A percentile compares a stretch with the other conserved stretches of the same genome.
Conservation (phyloP, 331 rosid genomes). For the Acacia concinna region DNA sequence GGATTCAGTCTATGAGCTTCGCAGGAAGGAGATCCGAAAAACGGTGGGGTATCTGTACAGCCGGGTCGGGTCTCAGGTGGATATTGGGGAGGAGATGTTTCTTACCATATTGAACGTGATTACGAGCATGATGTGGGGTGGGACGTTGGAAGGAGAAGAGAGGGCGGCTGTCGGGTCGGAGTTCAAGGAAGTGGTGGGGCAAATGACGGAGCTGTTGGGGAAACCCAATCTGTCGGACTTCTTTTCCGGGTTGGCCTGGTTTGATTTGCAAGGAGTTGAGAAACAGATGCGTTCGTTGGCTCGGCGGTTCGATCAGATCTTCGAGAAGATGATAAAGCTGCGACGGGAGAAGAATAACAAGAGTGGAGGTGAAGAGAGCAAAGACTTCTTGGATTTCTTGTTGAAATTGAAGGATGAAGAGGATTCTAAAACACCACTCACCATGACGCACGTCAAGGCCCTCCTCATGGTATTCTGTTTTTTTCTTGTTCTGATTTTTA, state of each 20-base stretch:
- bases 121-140: slow-evolving; percentile 85
- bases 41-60: slow-evolving; percentile 35
- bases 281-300: slow-evolving; percentile 43
- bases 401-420: slow-evolving; percentile 55
- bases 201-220: slow-evolving; percentile 48
- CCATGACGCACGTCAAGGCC: slow-evolving; percentile 57
- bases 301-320: slow-evolving; percentile 52
- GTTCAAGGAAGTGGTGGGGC: slow-evolving; percentile 54
- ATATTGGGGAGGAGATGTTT: slow-evolving; percentile 68
- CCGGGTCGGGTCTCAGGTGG: slow-evolving; percentile 49
- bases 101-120: slow-evolving; percentile 61
- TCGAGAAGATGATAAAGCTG: slow-evolving; percentile 53
- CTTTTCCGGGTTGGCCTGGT: slow-evolving; percentile 67
- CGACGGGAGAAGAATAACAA: slow-evolving; percentile 17
- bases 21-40: slow-evolving; percentile 52
- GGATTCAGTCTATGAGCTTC: slow-evolving; percentile 61
- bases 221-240: slow-evolving; percentile 83
- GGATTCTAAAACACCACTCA: slow-evolving; percentile 56
- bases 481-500: background rate
- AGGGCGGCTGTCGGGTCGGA: slow-evolving; percentile 51
- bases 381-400: slow-evolving; percentile 65
- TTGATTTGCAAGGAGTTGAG: slow-evolving; percentile 72
- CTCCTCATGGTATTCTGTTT: slow-evolving; percentile 61
- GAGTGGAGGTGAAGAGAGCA: background rate
- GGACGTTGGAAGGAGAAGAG: slow-evolving; percentile 56